These are phyloP conservation scores for Barnettozyma botsteinii DNA, from an alignment of 805 yeast genomes.

Conservation along the genomic window DNA sequence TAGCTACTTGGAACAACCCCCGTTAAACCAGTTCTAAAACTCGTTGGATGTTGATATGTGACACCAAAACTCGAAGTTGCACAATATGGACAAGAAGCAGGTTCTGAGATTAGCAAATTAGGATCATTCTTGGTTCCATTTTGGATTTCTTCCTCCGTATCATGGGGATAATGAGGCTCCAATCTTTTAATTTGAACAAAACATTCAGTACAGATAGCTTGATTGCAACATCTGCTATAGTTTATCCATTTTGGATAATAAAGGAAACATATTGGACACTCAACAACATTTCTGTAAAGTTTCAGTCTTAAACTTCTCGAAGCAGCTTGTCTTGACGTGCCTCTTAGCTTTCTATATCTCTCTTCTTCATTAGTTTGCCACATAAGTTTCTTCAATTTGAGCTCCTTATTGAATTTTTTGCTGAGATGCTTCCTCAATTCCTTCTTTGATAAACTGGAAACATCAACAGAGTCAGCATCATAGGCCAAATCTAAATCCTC, in stretches of 20 bases:
- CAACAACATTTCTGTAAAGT: conserved; percentile 63
- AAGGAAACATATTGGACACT: conserved; percentile 93
- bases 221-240: conserved; percentile 81
- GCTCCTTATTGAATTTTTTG: conserved; percentile 34
- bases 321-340: conserved; percentile 32
- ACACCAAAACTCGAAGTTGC: conserved; percentile 84
- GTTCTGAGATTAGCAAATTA: conserved; percentile 71
- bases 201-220: conserved; percentile 93
- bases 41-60: conserved; percentile 60
- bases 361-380: conserved; percentile 33
- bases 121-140: conserved; percentile 38
- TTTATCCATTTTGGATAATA: conserved; percentile 77
- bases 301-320: conserved; percentile 42
- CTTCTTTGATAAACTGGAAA: conserved; percentile 30
- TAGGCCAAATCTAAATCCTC: conserved; percentile 57
- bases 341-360: conserved; percentile 30
- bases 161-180: conserved; percentile 93
- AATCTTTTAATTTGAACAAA: conserved; percentile 90
- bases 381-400: conserved; percentile 34
- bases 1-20: conserved; percentile 48
- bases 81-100: conserved; percentile 91
- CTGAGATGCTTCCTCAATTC: conserved; percentile 38
- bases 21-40: conserved; percentile 49
- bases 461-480: conserved; percentile 49
- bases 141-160: conserved; percentile 35